phyloP scores from a whole-genome alignment of 352 stramenopile genomes.

The Phytophthora hybrid region DNA sequence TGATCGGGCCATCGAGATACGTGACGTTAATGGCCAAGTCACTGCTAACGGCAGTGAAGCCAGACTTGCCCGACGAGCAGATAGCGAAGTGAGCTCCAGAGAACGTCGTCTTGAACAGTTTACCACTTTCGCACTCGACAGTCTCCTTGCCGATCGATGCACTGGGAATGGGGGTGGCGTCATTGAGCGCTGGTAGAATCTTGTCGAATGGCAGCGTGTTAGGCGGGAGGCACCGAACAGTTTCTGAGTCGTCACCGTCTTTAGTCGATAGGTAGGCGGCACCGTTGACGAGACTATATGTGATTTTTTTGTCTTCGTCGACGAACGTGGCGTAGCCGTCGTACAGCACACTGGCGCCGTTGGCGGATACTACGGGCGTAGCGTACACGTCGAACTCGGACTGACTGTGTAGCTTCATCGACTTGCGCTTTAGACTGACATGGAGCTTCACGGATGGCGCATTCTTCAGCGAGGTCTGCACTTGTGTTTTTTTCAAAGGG shows the following conservation, averaged over 20 bases:
- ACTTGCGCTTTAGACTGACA: conserved; percentile 37
- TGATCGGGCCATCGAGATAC: conserved; percentile 30
- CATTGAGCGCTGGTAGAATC: conserved; percentile 41
- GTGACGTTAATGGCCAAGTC: conserved; percentile 44
- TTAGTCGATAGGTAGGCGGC: conserved; percentile 30
- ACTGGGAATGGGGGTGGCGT: conserved; percentile 27
- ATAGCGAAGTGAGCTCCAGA: conserved; percentile 35
- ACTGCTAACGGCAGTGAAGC: conserved; percentile 44
- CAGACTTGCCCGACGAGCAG: conserved; percentile 30
- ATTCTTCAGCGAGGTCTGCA: conserved; percentile 9
- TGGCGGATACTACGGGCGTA: conserved; percentile 25
- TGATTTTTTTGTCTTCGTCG: conserved; percentile 20
- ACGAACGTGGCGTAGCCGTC: conserved; percentile 31
- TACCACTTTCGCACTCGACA: conserved; percentile 37
- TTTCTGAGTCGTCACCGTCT: conserved; percentile 2
- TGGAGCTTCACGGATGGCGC: conserved; percentile 39
- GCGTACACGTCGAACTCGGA: conserved; percentile 44
- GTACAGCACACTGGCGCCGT: conserved; percentile 30
- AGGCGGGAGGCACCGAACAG: conserved; percentile 32
- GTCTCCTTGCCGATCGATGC: conserved; percentile 20
- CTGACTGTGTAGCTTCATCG: conserved; percentile 38
- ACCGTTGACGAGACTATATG: conserved; percentile 38
- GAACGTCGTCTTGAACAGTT: conserved; percentile 50
- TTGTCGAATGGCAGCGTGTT: conserved; percentile 32
- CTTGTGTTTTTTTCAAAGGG: background rate